Evolutionary conservation across 768 basidiomycete genomes (phyloP).

Genomic region (Leccinum truebloodii): DNA sequence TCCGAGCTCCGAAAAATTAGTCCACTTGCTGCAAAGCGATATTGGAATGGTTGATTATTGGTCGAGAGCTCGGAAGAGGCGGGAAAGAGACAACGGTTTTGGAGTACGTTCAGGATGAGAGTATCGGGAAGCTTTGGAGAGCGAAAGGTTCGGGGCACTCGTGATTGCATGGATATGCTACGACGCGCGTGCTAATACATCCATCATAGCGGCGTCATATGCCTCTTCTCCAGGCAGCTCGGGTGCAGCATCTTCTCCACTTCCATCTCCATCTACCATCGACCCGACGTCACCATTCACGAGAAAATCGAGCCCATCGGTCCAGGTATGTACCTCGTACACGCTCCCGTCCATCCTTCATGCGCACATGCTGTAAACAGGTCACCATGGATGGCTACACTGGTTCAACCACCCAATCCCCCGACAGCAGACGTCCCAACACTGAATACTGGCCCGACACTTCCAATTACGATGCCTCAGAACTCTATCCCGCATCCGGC

Average conservation of each 20-base stretch:
- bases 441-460: too few species aligned
- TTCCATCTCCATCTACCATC: constrained; percentile 6
- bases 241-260: constrained; percentile 5
- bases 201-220: constrained; percentile 51
- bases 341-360: too few species aligned
- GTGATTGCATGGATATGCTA: not conserved
- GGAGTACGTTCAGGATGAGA: constrained; percentile 48
- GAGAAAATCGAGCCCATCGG: too few species aligned
- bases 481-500: too few species aligned
- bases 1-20: constrained; percentile 28
- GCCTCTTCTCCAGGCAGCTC: constrained; percentile 34
- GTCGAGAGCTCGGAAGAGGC: constrained; percentile 43
- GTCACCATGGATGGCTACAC: too few species aligned
- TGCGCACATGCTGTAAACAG: too few species aligned
- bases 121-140: constrained; percentile 62
- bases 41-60: constrained; percentile 81
- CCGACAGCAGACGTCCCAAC: too few species aligned
- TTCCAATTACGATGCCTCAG: too few species aligned
- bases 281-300: not conserved
- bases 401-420: too few species aligned
- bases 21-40: constrained; percentile 58
- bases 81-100: constrained; percentile 38
- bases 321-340: too few species aligned
- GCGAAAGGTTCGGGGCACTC: constrained; percentile 54
- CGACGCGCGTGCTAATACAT: not conserved